A percentile compares a stretch with the other conserved stretches of the same genome.
Evolutionary conservation across 2,329 filamentous ascomycete genomes (phyloP).

Genomic region (Diaporthe australafricana): DNA sequence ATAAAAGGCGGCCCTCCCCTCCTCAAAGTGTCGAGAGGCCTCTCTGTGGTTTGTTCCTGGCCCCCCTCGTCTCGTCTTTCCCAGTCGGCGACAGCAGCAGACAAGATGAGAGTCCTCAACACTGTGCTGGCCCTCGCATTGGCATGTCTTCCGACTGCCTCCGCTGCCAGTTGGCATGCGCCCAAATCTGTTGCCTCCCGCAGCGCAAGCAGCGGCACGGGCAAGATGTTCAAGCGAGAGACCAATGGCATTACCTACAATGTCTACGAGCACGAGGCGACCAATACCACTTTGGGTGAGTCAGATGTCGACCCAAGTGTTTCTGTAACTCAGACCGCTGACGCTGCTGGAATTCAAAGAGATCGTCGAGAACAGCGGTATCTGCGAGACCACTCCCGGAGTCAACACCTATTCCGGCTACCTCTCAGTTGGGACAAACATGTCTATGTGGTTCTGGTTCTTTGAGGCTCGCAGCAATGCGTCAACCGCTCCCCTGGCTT

Average conservation of each 20-base stretch:
- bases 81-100: background rate
- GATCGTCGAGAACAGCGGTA: slow-evolving; percentile 20
- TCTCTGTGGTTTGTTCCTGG: background rate
- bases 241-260: slow-evolving; percentile 26
- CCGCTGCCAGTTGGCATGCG: background rate
- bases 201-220: background rate
- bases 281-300: slow-evolving; percentile 8
- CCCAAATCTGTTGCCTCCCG: background rate
- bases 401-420: slow-evolving; percentile 33
- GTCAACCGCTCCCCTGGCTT: slow-evolving; percentile 54
- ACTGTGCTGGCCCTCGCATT: background rate
- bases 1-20: background rate
- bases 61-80: background rate
- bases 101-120: slow-evolving; percentile 15
- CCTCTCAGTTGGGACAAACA: slow-evolving; percentile 25
- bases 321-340: too few species aligned
- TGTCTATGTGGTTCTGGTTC: slow-evolving; percentile 47
- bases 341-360: too few species aligned
- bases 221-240: slow-evolving; percentile 28
- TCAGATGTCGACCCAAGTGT: too few species aligned
- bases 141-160: background rate
- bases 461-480: slow-evolving; percentile 49
- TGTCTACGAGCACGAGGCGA: slow-evolving; percentile 21
- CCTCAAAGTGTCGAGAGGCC: background rate
- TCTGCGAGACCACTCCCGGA: slow-evolving; percentile 34